Conservation (phyloP, 768 basidiomycete genomes). For the Mycena sanguinolenta region DNA sequence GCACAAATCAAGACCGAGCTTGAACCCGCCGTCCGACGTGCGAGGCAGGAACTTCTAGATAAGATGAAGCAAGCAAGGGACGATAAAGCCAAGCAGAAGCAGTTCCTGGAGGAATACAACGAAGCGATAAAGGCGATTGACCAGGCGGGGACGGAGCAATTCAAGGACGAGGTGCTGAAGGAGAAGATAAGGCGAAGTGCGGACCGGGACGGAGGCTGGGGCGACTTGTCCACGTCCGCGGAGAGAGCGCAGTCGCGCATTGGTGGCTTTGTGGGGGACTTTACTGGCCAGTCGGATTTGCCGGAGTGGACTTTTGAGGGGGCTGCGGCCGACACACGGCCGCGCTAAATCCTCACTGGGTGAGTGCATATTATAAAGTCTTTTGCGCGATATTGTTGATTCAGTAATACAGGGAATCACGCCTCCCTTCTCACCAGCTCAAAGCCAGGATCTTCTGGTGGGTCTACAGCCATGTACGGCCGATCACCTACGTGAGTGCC, state of each 20-base stretch:
- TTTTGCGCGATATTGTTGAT: neutral
- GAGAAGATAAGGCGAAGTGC: slow-evolving; percentile 31
- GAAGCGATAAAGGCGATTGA: slow-evolving; percentile 28
- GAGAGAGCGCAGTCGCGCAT: slow-evolving; percentile 34
- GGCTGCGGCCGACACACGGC: slow-evolving; percentile 24
- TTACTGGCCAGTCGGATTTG: neutral
- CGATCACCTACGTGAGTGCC: slow-evolving; percentile 19
- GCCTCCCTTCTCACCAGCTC: slow-evolving; percentile 27
- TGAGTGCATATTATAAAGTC: slow-evolving; percentile 3
- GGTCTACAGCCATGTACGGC: slow-evolving; percentile 19
- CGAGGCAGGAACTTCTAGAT: slow-evolving; percentile 30
- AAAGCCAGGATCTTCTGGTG: slow-evolving; percentile 26
- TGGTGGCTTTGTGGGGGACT: slow-evolving; percentile 32
- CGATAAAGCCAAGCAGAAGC: slow-evolving; percentile 31
- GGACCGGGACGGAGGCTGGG: slow-evolving; percentile 19
- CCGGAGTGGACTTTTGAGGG: slow-evolving; percentile 27
- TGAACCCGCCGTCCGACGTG: slow-evolving; percentile 26
- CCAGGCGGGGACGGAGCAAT: slow-evolving; percentile 22
- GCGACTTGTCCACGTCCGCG: slow-evolving; percentile 9
- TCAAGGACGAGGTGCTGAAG: slow-evolving; percentile 27
- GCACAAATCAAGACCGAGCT: slow-evolving; percentile 32
- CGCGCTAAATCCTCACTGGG: slow-evolving; percentile 30
- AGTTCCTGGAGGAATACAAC: slow-evolving; percentile 32
- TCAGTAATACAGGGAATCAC: slow-evolving; percentile 20
- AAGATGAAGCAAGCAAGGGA: slow-evolving; percentile 33